These are phyloP conservation scores for Penicillium sp. DNA, from an alignment of 2,329 filamentous ascomycete species.

Conservation along the genomic window DNA sequence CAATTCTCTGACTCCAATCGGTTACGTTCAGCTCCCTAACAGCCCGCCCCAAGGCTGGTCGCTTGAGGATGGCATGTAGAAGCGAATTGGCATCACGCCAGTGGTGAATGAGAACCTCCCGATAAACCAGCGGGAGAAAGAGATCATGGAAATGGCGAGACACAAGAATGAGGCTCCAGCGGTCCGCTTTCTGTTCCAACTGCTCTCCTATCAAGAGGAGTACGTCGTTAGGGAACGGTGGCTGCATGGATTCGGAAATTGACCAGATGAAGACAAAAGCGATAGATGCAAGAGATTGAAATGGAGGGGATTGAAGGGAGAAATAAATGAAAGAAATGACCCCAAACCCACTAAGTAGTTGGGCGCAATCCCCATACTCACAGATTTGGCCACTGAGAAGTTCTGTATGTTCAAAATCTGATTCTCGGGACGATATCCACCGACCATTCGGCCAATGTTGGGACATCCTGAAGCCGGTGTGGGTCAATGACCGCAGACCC, in stretches of 20 bases:
- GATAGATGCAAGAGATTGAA: background rate
- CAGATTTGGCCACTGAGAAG: background rate
- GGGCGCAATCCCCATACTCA: background rate
- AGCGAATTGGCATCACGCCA: constrained; percentile 23
- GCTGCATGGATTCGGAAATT: background rate
- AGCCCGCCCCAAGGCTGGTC: constrained; percentile 24
- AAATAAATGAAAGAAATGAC: background rate
- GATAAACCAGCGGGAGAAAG: constrained; percentile 28
- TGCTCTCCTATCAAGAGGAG: constrained; percentile 30
- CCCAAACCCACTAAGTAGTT: background rate
- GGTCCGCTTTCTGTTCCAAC: constrained; percentile 24
- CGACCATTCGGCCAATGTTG: background rate
- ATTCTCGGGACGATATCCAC: background rate
- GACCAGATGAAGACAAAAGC: background rate
- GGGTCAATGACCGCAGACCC: background rate
- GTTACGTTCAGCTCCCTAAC: constrained; percentile 25
- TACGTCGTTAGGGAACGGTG: constrained; percentile 28
- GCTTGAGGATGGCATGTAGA: constrained; percentile 18
- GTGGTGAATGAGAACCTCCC: constrained; percentile 16
- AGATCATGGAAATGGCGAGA: constrained; percentile 27
- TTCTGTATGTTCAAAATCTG: constrained; percentile 7
- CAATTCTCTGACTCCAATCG: constrained; percentile 17
- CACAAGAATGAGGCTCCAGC: constrained; percentile 28
- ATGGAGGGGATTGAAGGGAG: background rate
- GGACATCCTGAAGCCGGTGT: background rate